Evolutionary conservation across 2,329 filamentous ascomycete genomes (phyloP), one percentile per base, ranked within the genome.

Genomic region (Diaporthe australafricana): DNA sequence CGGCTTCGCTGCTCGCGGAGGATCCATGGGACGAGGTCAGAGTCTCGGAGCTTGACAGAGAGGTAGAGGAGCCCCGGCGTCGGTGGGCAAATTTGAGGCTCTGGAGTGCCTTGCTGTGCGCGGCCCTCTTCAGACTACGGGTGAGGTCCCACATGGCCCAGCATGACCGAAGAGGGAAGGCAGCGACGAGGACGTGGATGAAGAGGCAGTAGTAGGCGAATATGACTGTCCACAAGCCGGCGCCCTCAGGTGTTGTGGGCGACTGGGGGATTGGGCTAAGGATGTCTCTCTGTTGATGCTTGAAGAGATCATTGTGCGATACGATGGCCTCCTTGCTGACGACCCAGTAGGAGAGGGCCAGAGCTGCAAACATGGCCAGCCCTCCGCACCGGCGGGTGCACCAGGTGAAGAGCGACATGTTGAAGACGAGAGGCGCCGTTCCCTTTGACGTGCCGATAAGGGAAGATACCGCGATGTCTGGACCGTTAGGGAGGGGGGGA

Each of bases 121-220:
- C 81, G 3, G 82, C 82, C 77, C 84, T 86, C 74, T 83, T 84
- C 65, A 91, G 80, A 73, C 82, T 83, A 32, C 81, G 81, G 20
- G 88, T 89, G 68, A 92, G 84, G 76, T 87, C 86, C 83, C 87
- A 87, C 65, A 91, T 85, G 20, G 89, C 87, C 84, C 86, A 92
- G 80, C 87, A 89, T 30, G 90, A 88, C 72, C 91, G 87, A 7
- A 91, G 77, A 27, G 90, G 89, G 75, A 93, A 93, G 40, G 86
- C 79, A 74, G 89, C 88, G 76, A 92, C 90, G 68, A 92, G 83
- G 68, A 90, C 71, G 79, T 94, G 92, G 70, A 93, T 87, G 42
- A 92, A 78, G 22, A 93, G 83, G 67, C 88, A 90, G 80, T 93
- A 94, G 77, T 89, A 90, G 63, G 90, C 86, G 77, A 91, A 92